Base-by-base conservation (phyloP, 306 rosid species). In the Acacia melanoxylon region DNA sequence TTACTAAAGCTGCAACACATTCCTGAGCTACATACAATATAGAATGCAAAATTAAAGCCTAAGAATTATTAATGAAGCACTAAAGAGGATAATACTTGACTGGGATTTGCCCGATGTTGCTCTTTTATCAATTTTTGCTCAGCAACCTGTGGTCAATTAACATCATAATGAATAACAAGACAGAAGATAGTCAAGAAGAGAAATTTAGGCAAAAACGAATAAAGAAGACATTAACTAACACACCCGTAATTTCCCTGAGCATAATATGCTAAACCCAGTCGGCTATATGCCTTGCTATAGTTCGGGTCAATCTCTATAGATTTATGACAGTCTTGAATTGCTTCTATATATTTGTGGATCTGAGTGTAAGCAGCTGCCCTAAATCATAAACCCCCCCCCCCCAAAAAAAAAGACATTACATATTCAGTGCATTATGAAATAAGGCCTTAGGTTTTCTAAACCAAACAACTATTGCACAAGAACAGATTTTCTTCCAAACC, bases 291-390 rank as follows among this genome's bases (percentile, higher is more conserved):
- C 89, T 95, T 95, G 90, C 97, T 84, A 82, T 95, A 95, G 76
- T 84, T 86, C n/a, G 97, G 93, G 85, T 95, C 95, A 61, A 95
- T 90, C 82, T 88, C 92, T 17, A 93, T 89, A 82, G 99, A 91
- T 87, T 74, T 89, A 75, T 85, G 83, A 87, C 94, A 91, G 84
- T 95, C 98, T 83, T 88, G 82, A 78, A 93, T 88, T 69, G 99
- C 97, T 89, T 91, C 93, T n/a, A 76, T 17, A 82, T 93, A 93
- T 82, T 91, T 87, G 82, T 85, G 85, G 73, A 86, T 74, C 70
- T 89, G 98, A 77, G 99, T 93, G 87, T 89, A 93, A 61, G 99
- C 99, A 80, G 98, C 99, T 48, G 99, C 99, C 94, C 99, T 95
- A 88, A 66, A 16, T 69, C 74, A 82, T 40, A 74, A 48, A 52